These are phyloP conservation scores for Acanthamoeba royreba DNA, from an alignment of 208 protist species.

Conservation along the genomic window DNA sequence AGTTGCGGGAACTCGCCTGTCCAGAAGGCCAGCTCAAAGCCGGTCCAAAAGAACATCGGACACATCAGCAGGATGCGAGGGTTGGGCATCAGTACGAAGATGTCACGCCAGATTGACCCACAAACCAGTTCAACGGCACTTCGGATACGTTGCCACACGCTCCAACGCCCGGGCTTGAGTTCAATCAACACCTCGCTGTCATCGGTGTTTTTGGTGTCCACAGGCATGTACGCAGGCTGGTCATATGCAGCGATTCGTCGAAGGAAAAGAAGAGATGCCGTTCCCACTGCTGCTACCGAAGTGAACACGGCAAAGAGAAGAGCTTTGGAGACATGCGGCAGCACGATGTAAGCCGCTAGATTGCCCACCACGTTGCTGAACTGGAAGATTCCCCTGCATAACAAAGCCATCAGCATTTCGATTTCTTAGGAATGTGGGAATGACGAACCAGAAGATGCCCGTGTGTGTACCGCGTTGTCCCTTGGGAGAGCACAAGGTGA, in stretches of 20 bases:
- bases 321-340: not conserved
- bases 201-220: not conserved
- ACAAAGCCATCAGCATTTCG: not conserved
- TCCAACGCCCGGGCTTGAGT: not conserved
- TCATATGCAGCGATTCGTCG: not conserved
- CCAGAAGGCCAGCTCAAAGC: constrained; percentile 47
- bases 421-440: not conserved
- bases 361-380: constrained; percentile 46
- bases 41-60: constrained; percentile 37
- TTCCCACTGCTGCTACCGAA: not conserved
- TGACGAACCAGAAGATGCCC: constrained; percentile 50
- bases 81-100: not conserved
- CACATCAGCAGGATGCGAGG: not conserved
- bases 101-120: not conserved
- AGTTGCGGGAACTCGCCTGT: constrained; percentile 47
- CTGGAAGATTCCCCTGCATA: constrained; percentile 49
- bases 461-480: not conserved
- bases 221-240: not conserved
- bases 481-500: not conserved
- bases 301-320: constrained; percentile 25
- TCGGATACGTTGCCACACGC: not conserved
- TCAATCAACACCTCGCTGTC: not conserved
- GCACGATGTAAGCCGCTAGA: constrained; percentile 37
- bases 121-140: not conserved
- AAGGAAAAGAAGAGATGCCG: not conserved